These are phyloP conservation scores for Physcomitrellopsis africana DNA, from an alignment of 225 moss, liverwort and hornwort genomes.

Conservation along the genomic window DNA sequence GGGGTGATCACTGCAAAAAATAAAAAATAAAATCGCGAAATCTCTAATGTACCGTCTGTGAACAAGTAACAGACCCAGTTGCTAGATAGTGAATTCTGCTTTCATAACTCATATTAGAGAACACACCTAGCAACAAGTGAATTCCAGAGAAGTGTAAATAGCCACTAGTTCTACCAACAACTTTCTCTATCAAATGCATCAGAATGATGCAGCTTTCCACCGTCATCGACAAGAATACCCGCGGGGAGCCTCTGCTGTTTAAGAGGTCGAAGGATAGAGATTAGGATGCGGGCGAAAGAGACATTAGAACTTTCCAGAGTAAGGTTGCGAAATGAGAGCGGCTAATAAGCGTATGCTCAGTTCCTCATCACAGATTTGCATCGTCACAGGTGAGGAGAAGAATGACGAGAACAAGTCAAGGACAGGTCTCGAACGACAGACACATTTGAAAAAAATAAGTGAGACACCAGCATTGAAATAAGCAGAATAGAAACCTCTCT, in stretches of 20 bases:
- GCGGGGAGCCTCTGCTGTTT: slow-evolving; percentile 5
- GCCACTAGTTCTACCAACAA: slow-evolving; percentile 16
- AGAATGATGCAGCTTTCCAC: slow-evolving; percentile 27
- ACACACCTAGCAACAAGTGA: slow-evolving; percentile 12
- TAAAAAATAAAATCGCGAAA: background rate
- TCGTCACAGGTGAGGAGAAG: background rate
- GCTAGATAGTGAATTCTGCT: slow-evolving; percentile 13
- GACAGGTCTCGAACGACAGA: background rate
- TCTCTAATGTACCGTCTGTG: background rate
- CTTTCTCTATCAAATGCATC: slow-evolving; percentile 30
- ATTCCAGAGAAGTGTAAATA: slow-evolving; percentile 5
- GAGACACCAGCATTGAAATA: background rate
- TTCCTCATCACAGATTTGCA: background rate
- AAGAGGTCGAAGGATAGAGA: background rate
- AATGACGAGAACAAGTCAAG: background rate
- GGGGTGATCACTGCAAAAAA: background rate
- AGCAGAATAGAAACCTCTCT: slow-evolving; percentile 11
- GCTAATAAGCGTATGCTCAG: background rate
- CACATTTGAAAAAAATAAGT: background rate
- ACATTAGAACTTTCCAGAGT: slow-evolving; percentile 19
- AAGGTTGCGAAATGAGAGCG: background rate
- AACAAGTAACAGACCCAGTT: slow-evolving; percentile 7
- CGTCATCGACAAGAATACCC: slow-evolving; percentile 8
- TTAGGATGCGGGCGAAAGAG: slow-evolving; percentile 17
- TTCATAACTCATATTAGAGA: slow-evolving; percentile 5